Conservation (phyloP, 306 rosid genomes). For the Ziziphus jujuba region DNA sequence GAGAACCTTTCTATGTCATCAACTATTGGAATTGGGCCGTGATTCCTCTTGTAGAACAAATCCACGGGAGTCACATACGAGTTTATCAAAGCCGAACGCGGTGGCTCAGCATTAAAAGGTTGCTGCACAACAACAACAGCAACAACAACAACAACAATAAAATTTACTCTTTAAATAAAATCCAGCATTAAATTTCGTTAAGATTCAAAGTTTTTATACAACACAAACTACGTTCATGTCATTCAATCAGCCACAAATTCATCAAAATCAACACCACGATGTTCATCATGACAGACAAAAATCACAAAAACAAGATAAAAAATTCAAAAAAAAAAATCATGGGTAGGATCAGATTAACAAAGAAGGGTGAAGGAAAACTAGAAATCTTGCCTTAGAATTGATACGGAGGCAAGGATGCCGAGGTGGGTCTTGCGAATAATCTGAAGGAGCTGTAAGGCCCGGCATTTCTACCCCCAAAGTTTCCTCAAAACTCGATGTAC, state of each 20-base stretch:
- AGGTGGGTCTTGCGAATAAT: constrained; percentile 72
- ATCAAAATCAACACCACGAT: background rate
- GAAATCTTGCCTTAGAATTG: constrained; percentile 57
- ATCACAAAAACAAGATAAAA: background rate
- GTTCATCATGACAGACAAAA: background rate
- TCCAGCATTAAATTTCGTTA: background rate
- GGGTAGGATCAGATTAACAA: too few relatives aligned
- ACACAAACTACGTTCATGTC: background rate
- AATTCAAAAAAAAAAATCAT: background rate
- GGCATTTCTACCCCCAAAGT: constrained; percentile 44
- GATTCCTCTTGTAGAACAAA: constrained; percentile 90
- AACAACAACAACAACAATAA: too few relatives aligned
- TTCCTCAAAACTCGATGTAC: background rate
- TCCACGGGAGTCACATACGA: constrained; percentile 78
- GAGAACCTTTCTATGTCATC: constrained; percentile 67
- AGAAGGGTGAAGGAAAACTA: too few relatives aligned
- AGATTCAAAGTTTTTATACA: background rate
- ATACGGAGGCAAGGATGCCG: constrained; percentile 59
- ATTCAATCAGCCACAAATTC: constrained; percentile 5
- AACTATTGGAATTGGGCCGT: constrained; percentile 79
- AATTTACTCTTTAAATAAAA: background rate
- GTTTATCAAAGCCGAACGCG: constrained; percentile 52
- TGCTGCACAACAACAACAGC: constrained; percentile 36
- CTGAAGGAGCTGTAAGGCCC: constrained; percentile 62
- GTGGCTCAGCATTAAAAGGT: constrained; percentile 93